These are phyloP conservation scores for Eutrema japonicum DNA, from an alignment of 345 rosid genomes.

Conservation along the genomic window DNA sequence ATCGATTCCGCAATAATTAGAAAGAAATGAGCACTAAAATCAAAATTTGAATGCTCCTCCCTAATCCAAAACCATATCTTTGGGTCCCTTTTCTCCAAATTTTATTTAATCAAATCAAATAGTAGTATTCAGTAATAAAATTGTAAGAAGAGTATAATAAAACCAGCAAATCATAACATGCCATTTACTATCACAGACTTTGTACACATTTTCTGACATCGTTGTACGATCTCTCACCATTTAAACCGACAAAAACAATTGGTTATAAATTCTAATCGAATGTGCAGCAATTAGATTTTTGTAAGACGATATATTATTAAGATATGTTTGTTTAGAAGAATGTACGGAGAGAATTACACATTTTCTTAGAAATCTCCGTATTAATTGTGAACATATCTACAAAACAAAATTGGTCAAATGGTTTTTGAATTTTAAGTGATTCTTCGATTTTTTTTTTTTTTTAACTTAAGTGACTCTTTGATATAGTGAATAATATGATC, in stretches of 20 bases:
- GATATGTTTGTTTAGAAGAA: conserved; percentile 1
- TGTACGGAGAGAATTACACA: conserved; percentile 18
- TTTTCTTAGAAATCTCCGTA: neutral
- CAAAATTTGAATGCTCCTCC: conserved; percentile 14
- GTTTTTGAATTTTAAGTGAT: too few relatives aligned
- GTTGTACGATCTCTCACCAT: conserved; percentile 31
- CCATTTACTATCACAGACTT: conserved; percentile 26
- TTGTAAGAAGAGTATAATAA: neutral
- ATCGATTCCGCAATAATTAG: too few relatives aligned
- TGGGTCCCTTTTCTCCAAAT: neutral
- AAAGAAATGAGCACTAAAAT: too few relatives aligned
- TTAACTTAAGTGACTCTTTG: too few relatives aligned
- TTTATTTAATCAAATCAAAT: conserved; percentile 1
- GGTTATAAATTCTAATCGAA: neutral
- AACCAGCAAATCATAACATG: conserved; percentile 27
- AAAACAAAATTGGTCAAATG: neutral
- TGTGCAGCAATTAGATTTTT: conserved; percentile 4
- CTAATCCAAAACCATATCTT: conserved; percentile 29
- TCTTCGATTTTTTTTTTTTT: too few relatives aligned
- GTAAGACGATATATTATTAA: neutral
- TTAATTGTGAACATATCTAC: neutral
- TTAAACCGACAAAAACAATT: conserved; percentile 6
- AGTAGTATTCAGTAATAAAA: neutral
- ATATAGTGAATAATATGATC: too few relatives aligned
- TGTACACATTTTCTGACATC: conserved; percentile 33